A percentile compares a stretch with the other conserved stretches of the same genome.
Conservation (phyloP, 768 basidiomycete genomes). For the Calvatia gigantea region DNA sequence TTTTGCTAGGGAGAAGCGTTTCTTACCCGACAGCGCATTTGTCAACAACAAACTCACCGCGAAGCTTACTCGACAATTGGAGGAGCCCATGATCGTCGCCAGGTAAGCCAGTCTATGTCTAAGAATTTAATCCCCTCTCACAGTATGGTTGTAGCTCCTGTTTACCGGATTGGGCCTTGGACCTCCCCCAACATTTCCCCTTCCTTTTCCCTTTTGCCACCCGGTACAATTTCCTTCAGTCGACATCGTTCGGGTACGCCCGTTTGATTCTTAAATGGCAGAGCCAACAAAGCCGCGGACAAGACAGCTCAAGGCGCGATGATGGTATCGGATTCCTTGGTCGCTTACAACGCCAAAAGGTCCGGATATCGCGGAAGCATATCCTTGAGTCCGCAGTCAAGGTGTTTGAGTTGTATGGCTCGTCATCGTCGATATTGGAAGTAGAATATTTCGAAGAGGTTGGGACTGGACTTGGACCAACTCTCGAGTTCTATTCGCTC, state of each 20-base stretch:
- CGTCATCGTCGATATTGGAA: slow-evolving; percentile 89
- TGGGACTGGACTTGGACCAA: slow-evolving; percentile 95
- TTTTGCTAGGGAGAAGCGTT: slow-evolving; percentile 48
- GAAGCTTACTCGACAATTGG: slow-evolving; percentile 94
- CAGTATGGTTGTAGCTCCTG: slow-evolving; percentile 63
- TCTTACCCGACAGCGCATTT: slow-evolving; percentile 79
- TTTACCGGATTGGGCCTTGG: slow-evolving; percentile 95
- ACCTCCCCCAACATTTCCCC: slow-evolving; percentile 93
- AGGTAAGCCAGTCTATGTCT: slow-evolving; percentile 48
- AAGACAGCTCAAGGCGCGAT: slow-evolving; percentile 78
- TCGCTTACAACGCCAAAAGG: slow-evolving; percentile 91
- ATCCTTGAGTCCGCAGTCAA: slow-evolving; percentile 95
- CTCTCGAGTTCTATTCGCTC: slow-evolving; percentile 97
- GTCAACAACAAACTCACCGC: slow-evolving; percentile 98
- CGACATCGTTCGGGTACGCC: slow-evolving; percentile 96
- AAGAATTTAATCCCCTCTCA: slow-evolving; percentile 3
- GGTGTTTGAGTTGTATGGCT: slow-evolving; percentile 94
- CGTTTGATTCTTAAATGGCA: slow-evolving; percentile 95
- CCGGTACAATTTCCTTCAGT: slow-evolving; percentile 95
- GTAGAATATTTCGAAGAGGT: slow-evolving; percentile 99
- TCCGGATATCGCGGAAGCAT: slow-evolving; percentile 92
- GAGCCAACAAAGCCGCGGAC: slow-evolving; percentile 76
- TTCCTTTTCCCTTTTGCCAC: slow-evolving; percentile 99
- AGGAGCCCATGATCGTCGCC: slow-evolving; percentile 99
- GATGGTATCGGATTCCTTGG: slow-evolving; percentile 92